These are phyloP conservation scores for Rhodotorula toruloides DNA, from an alignment of 768 basidiomycete genomes.

Conservation along the genomic window DNA sequence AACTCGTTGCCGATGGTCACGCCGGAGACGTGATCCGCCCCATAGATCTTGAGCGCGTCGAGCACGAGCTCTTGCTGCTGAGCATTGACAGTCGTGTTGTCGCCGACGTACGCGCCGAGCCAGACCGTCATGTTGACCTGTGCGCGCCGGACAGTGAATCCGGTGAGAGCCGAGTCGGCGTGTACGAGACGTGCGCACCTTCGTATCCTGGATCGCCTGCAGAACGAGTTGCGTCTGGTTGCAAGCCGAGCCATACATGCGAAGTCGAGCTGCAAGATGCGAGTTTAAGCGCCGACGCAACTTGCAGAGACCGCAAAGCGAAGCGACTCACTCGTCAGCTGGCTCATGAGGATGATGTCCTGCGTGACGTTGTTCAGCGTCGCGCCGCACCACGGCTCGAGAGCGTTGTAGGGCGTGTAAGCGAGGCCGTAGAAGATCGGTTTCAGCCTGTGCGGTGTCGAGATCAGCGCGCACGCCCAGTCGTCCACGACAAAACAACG, in stretches of 20 bases:
- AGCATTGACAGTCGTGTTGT: constrained; percentile 51
- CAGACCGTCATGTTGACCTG: constrained; percentile 21
- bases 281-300: no score
- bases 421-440: constrained; percentile 26
- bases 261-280: constrained; percentile 17
- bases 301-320: neutral
- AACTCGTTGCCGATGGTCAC: constrained; percentile 90
- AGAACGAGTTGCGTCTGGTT: constrained; percentile 53
- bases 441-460: constrained; percentile 10
- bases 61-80: constrained; percentile 64
- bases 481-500: no score
- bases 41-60: constrained; percentile 68
- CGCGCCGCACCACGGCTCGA: constrained; percentile 35
- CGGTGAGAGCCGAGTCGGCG: constrained; percentile 54
- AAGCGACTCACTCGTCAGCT: constrained; percentile 30
- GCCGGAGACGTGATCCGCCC: constrained; percentile 67
- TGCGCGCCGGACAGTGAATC: neutral
- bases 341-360: constrained; percentile 41
- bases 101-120: constrained; percentile 44
- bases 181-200: constrained; percentile 62
- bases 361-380: constrained; percentile 32
- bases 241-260: constrained; percentile 36
- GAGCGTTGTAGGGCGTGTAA: constrained; percentile 27
- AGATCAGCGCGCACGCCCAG: neutral
- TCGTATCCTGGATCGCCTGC: constrained; percentile 82